These are phyloP conservation scores for Colletotrichum orbiculare DNA, from an alignment of 2,329 filamentous ascomycete species.

Conservation along the genomic window DNA sequence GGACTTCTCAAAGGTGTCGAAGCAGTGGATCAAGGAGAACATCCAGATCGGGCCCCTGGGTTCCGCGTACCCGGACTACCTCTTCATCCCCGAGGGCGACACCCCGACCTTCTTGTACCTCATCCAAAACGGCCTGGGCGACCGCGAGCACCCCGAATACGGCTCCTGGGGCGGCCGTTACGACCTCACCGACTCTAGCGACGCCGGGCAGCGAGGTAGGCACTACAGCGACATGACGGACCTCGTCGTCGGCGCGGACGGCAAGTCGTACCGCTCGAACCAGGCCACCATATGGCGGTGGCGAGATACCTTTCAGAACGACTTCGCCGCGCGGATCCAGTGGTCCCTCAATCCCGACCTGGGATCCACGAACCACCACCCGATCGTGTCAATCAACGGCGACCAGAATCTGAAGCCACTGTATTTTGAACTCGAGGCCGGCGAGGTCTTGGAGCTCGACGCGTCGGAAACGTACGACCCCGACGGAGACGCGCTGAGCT, in stretches of 20 bases:
- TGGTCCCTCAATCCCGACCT: slow-evolving; percentile 46
- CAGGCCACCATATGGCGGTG: slow-evolving; percentile 56
- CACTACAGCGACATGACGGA: slow-evolving; percentile 47
- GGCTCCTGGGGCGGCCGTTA: slow-evolving; percentile 64
- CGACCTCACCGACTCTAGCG: slow-evolving; percentile 44
- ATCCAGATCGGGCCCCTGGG: slow-evolving; percentile 62
- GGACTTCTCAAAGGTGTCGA: slow-evolving; percentile 58
- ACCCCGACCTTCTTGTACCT: slow-evolving; percentile 62
- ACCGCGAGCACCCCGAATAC: slow-evolving; percentile 57
- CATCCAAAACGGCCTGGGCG: slow-evolving; percentile 59
- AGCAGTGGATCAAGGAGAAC: slow-evolving; percentile 63
- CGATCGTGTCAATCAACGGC: slow-evolving; percentile 55
- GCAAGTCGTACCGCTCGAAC: slow-evolving; percentile 41
- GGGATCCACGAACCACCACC: slow-evolving; percentile 56
- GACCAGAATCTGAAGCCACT: slow-evolving; percentile 50
- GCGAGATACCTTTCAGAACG: slow-evolving; percentile 52
- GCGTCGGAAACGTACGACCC: slow-evolving; percentile 59
- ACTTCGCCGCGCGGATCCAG: slow-evolving; percentile 54
- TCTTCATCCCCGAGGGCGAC: slow-evolving; percentile 66
- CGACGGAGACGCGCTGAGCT: slow-evolving; percentile 54
- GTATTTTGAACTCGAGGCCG: slow-evolving; percentile 53
- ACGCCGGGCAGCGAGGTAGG: slow-evolving; percentile 23
- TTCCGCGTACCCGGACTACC: slow-evolving; percentile 55
- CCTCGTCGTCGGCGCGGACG: slow-evolving; percentile 42
- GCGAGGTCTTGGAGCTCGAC: slow-evolving; percentile 53